Percentiles rank a stretch among this genome's conserved stretches.
Conservation (phyloP, 2,329 filamentous ascomycete species). For the Claviceps pusilla region DNA sequence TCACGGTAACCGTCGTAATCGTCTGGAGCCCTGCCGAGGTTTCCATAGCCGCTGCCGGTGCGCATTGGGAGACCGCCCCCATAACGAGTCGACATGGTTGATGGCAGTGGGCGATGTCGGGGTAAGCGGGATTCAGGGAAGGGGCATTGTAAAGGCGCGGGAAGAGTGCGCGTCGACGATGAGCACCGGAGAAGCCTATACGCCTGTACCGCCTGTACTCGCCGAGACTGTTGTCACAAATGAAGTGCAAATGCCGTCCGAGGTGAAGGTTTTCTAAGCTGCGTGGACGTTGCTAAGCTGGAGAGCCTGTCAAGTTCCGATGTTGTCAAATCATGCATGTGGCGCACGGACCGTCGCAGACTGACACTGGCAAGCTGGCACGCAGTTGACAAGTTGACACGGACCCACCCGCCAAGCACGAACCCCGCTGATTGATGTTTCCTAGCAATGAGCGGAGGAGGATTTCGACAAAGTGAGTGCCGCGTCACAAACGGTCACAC, state of each 20-base stretch:
- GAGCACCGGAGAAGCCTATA: not conserved
- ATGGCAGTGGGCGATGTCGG: not conserved
- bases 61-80: slow-evolving; percentile 22
- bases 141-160: slow-evolving; percentile 7
- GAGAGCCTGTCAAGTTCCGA: not conserved
- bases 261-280: not conserved
- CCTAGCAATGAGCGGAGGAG: no score
- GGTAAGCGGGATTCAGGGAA: not conserved
- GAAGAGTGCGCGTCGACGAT: not conserved
- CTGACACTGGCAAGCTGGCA: not conserved
- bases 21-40: slow-evolving; percentile 24
- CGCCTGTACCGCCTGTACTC: not conserved
- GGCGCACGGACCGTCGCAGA: not conserved
- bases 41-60: slow-evolving; percentile 28
- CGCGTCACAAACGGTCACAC: no score
- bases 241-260: not conserved
- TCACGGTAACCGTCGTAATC: slow-evolving; percentile 34
- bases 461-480: no score
- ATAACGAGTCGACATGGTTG: slow-evolving; percentile 37
- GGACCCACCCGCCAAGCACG: not conserved
- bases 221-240: not conserved
- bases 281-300: no score
- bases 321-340: not conserved
- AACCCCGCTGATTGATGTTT: not conserved
- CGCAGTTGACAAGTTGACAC: not conserved